Conservation (phyloP, 257 asterid species). For the Capsicum pubescens region DNA sequence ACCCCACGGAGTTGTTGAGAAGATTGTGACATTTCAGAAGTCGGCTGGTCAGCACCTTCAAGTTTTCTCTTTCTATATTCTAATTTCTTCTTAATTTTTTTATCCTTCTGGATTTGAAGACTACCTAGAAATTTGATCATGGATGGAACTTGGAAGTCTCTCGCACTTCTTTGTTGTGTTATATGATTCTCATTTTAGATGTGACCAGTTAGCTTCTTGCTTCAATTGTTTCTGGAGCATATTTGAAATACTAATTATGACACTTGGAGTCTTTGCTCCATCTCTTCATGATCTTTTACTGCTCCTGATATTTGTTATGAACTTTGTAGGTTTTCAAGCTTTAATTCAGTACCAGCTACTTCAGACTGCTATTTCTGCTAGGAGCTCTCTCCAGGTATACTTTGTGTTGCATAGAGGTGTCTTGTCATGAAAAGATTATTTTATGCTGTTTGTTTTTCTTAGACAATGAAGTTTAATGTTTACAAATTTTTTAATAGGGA, state of each 20-base stretch:
- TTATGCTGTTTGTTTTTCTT: not conserved
- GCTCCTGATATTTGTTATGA: slow-evolving; percentile 28
- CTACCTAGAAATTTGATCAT: not conserved
- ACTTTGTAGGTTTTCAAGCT: slow-evolving; percentile 88
- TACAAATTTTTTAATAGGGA: slow-evolving; percentile 55
- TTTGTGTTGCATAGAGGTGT: slow-evolving; percentile 12
- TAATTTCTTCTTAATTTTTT: slow-evolving; percentile 52
- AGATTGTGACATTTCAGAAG: slow-evolving; percentile 99
- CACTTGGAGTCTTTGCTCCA: not conserved
- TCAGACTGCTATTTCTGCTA: slow-evolving; percentile 80
- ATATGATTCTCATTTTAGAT: slow-evolving; percentile 4
- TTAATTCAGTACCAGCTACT: slow-evolving; percentile 76
- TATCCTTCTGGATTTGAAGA: not conserved
- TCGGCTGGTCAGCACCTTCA: slow-evolving; percentile 99
- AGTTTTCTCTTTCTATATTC: slow-evolving; percentile 56
- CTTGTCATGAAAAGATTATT: slow-evolving; percentile 1
- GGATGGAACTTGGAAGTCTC: not conserved
- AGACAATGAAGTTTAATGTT: slow-evolving; percentile 18
- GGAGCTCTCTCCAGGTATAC: slow-evolving; percentile 86
- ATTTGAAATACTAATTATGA: slow-evolving; percentile 10
- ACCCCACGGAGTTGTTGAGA: slow-evolving; percentile 98
- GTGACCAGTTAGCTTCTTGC: slow-evolving; percentile 24
- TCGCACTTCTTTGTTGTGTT: not conserved
- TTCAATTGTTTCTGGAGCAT: slow-evolving; percentile 19
- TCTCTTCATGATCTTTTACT: slow-evolving; percentile 14